Base-by-base conservation (phyloP, 306 rosid species). In the Hippophae tibetana region DNA sequence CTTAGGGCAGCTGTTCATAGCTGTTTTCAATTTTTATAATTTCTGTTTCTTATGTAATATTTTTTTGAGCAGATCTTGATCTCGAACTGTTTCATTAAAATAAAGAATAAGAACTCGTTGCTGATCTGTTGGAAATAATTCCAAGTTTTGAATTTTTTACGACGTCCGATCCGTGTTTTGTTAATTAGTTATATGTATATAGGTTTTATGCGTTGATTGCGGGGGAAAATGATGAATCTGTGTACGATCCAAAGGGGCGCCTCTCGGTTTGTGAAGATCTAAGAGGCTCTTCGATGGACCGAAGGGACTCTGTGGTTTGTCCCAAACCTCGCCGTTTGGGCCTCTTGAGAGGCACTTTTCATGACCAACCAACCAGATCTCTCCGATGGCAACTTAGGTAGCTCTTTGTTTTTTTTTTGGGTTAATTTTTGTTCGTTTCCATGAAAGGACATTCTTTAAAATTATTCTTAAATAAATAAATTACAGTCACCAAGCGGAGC, bases 311-410 rank as follows among this genome's bases (percentile, higher is more conserved):
- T 25, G 69, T 90, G 23, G 76, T 85, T 62, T 92, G 99, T 38
- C 99, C 99, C 51, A 88, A 88, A 64, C 96, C 99, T 7, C 99
- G 99, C 72, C 96, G 95, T 38, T 62, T 69, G 18, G 82, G 85
- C 63, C 71, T 83, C 52, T 59, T 78, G 9, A 90, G 75, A 58
- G 57, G 75, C 47, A 52, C 76, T 45, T 70, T 69, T 23, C 76
- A 78, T 71, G 92, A 90, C 52, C 76, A 61, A 25, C 80, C 88
- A 1, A 25, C 58, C 47, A 67, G 80, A 68, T 54, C 85, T 42
- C 70, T 78, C 63, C 62, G 96, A 11, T 83, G 95, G 83, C 81
- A 87, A 56, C 68, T 85, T 42, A 76, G 86, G 98, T 85, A 55
- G 38, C 38, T 27, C 0, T 27, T 27, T 27, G 38, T 27, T 27